Evolutionary conservation across 805 yeast genomes (phyloP).

Genomic region (Nakazawaea ambrosiae): DNA sequence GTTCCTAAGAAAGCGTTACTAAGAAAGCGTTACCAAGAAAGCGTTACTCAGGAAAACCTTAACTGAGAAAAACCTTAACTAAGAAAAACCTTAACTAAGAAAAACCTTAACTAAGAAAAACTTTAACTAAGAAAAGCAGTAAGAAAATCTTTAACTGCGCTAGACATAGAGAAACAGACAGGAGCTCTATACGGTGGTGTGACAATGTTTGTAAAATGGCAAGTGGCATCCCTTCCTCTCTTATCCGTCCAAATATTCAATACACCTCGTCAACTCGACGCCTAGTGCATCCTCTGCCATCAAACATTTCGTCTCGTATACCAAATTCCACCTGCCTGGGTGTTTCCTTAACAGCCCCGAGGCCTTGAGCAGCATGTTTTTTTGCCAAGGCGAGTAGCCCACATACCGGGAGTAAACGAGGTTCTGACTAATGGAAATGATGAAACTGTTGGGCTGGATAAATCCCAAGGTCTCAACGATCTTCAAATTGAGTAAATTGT

Average conservation of each 20-base stretch:
- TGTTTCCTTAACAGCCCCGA: slow-evolving; percentile 18
- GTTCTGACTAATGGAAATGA: slow-evolving; percentile 30
- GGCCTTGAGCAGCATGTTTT: slow-evolving; percentile 22
- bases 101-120: too few species aligned
- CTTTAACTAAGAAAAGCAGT: too few species aligned
- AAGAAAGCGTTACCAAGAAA: too few species aligned
- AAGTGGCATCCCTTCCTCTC: too few species aligned
- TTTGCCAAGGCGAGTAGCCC: slow-evolving; percentile 27
- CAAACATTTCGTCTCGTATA: slow-evolving; percentile 26
- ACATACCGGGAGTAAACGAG: slow-evolving; percentile 27
- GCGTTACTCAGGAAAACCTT: too few species aligned
- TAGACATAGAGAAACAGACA: too few species aligned
- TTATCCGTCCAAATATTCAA: slow-evolving; percentile 24
- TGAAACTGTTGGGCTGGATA: slow-evolving; percentile 28
- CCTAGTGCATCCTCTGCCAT: slow-evolving; percentile 14
- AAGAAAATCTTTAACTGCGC: too few species aligned
- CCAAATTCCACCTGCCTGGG: slow-evolving; percentile 30
- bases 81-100: too few species aligned
- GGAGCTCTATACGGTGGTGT: too few species aligned
- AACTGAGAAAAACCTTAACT: too few species aligned
- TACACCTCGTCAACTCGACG: slow-evolving; percentile 26
- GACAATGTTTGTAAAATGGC: too few species aligned
- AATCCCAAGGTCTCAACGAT: slow-evolving; percentile 29
- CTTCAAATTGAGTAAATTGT: slow-evolving; percentile 31
- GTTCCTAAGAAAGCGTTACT: too few species aligned